Conservation (phyloP, 805 yeast species). For the Schizosaccharomyces osmophilus region DNA sequence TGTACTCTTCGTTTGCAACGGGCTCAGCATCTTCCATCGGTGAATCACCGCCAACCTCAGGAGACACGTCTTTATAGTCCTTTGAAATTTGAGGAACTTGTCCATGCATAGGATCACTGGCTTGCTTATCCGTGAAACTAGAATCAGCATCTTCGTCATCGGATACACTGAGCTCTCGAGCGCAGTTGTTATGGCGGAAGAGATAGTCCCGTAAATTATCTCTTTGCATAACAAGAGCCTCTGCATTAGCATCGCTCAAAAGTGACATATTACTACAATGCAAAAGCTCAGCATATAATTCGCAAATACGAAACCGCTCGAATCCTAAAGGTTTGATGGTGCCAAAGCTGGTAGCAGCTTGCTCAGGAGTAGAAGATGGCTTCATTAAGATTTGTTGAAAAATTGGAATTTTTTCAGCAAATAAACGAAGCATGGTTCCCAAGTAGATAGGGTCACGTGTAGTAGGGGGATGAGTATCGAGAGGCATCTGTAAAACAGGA, state of each 20-base stretch:
- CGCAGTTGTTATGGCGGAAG: background rate
- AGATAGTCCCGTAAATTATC: constrained; percentile 32
- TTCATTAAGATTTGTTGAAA: constrained; percentile 34
- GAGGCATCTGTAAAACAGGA: constrained; percentile 57
- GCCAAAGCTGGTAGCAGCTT: constrained; percentile 40
- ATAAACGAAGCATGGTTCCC: constrained; percentile 59
- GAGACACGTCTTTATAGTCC: background rate
- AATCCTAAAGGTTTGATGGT: constrained; percentile 58
- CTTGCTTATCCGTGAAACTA: constrained; percentile 1
- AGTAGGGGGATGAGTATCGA: constrained; percentile 78
- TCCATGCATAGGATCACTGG: background rate
- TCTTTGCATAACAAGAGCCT: constrained; percentile 39
- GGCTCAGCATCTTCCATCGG: constrained; percentile 3
- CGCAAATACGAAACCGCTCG: constrained; percentile 74
- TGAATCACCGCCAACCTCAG: background rate
- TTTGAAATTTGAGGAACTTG: background rate
- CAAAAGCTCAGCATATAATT: constrained; percentile 72
- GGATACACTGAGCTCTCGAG: background rate
- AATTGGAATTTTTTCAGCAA: constrained; percentile 46
- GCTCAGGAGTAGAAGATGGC: constrained; percentile 13
- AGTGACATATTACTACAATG: constrained; percentile 96
- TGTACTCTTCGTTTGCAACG: background rate
- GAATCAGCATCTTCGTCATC: constrained; percentile 3
- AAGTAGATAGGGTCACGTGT: constrained; percentile 80
- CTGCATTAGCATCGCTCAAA: constrained; percentile 53